These are phyloP conservation scores for Ceratobasidium sp. DNA, from an alignment of 1,284 basidiomycete species.

Conservation along the genomic window DNA sequence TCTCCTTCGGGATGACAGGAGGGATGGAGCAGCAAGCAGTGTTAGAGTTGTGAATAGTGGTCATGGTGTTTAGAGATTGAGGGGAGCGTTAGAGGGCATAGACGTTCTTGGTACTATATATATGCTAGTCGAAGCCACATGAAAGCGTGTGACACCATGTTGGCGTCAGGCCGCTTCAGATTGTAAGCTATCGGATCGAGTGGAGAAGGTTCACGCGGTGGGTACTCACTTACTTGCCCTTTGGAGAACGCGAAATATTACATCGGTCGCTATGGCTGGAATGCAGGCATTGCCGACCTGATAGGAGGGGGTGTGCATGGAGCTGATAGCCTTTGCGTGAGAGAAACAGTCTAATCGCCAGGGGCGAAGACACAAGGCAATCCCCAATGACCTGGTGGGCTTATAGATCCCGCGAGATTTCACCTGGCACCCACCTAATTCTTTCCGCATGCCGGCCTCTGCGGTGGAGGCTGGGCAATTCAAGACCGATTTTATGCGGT, in stretches of 20 bases:
- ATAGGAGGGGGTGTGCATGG: conserved; percentile 9
- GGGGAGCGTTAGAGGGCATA: conserved; percentile 49
- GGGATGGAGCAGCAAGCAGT: conserved; percentile 72
- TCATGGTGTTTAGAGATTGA: conserved; percentile 59
- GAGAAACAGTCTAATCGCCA: background rate
- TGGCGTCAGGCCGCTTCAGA: background rate
- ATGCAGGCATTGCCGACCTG: background rate
- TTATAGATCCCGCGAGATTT: too few species aligned
- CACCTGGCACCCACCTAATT: too few species aligned
- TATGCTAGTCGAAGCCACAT: background rate
- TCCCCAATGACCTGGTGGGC: background rate
- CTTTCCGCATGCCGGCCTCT: background rate
- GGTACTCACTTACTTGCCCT: background rate
- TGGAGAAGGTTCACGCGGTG: conserved; percentile 13
- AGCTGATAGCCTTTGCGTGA: conserved; percentile 29
- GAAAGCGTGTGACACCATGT: conserved; percentile 39
- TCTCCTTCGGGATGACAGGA: conserved; percentile 62
- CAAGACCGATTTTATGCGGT: background rate
- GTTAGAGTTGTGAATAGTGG: conserved; percentile 68
- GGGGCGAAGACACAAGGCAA: conserved; percentile 3
- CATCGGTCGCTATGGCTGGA: background rate
- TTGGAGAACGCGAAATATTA: background rate
- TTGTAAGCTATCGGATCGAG: conserved; percentile 19
- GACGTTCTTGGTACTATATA: background rate
- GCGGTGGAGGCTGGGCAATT: background rate